Conservation (phyloP, 2,329 filamentous ascomycete genomes). For the Camptophora hylomeconis region DNA sequence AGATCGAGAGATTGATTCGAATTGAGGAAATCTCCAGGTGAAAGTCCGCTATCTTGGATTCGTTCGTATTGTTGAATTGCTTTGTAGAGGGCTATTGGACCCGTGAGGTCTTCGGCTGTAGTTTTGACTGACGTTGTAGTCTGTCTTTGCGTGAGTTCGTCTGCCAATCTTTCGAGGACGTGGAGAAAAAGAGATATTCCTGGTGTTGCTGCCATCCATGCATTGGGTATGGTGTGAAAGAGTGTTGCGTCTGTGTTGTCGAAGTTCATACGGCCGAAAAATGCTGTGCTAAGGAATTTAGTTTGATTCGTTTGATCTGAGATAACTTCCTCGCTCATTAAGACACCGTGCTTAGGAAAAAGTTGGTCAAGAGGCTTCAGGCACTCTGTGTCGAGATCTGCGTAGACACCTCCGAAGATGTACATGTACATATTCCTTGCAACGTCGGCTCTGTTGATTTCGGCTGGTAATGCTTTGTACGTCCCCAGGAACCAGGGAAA, state of each 20-base stretch:
- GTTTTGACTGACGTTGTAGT: too few relatives aligned
- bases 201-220: slow-evolving; percentile 26
- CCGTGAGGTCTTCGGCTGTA: slow-evolving; percentile 14
- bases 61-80: slow-evolving; percentile 11
- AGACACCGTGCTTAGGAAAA: slow-evolving; percentile 17
- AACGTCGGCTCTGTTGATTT: slow-evolving; percentile 24
- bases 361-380: slow-evolving; percentile 18
- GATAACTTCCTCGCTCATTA: too few relatives aligned
- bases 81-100: slow-evolving; percentile 13
- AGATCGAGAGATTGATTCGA: too few relatives aligned
- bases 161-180: slow-evolving; percentile 14
- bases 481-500: slow-evolving; percentile 22
- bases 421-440: slow-evolving; percentile 26
- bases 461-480: slow-evolving; percentile 20
- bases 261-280: slow-evolving; percentile 25
- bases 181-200: slow-evolving; percentile 24
- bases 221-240: slow-evolving; percentile 24
- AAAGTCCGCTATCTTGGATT: slow-evolving; percentile 13
- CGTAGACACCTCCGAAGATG: slow-evolving; percentile 25
- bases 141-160: slow-evolving; percentile 2
- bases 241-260: slow-evolving; percentile 18
- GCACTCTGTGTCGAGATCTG: slow-evolving; percentile 24
- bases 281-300: slow-evolving; percentile 12
- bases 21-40: too few relatives aligned
- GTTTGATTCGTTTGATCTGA: slow-evolving; percentile 11